phyloP scores from a whole-genome alignment of 23 red algal genomes.

The Gracilaria gracilis region DNA sequence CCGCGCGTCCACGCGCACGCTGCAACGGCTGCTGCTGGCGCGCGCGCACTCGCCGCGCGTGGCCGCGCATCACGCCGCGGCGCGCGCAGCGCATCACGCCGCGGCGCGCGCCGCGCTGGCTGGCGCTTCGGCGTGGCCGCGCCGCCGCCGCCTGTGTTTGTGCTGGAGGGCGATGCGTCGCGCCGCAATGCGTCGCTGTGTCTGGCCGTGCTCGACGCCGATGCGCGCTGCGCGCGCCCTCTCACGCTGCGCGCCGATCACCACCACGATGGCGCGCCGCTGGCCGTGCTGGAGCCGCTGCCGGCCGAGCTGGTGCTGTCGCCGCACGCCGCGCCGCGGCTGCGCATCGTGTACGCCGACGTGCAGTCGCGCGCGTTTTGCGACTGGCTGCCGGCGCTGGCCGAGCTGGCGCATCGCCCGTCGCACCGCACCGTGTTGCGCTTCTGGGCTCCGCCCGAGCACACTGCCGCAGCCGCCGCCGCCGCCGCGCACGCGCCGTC shows the following conservation, averaged over 20 bases:
- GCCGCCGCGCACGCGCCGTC: neutral
- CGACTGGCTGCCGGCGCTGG: neutral
- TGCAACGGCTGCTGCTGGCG: conserved; percentile 18
- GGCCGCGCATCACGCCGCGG: too few relatives aligned
- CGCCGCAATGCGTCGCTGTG: too few relatives aligned
- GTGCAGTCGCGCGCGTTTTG: neutral
- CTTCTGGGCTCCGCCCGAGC: conserved; percentile 18
- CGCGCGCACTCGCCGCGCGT: conserved; percentile 1
- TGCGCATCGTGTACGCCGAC: conserved; percentile 46
- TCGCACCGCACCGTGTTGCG: conserved; percentile 27
- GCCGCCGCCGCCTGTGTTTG: neutral
- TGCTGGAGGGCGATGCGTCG: too few relatives aligned
- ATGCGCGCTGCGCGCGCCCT: neutral
- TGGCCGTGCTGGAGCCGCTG: neutral
- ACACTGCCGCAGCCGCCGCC: too few relatives aligned
- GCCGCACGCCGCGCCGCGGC: neutral
- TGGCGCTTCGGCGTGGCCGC: neutral
- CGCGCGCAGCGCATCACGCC: conserved; percentile 9
- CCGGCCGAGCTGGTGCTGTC: conserved; percentile 4
- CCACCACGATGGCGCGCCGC: neutral
- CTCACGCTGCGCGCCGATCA: too few relatives aligned
- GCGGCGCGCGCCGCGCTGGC: neutral
- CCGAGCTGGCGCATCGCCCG: neutral
- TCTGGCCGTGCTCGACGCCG: neutral
- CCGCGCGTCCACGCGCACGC: neutral